Percentiles rank a stretch among this genome's conserved stretches.
phyloP scores from a whole-genome alignment of 2,329 filamentous ascomycete genomes.

The Diaporthe vaccinii region DNA sequence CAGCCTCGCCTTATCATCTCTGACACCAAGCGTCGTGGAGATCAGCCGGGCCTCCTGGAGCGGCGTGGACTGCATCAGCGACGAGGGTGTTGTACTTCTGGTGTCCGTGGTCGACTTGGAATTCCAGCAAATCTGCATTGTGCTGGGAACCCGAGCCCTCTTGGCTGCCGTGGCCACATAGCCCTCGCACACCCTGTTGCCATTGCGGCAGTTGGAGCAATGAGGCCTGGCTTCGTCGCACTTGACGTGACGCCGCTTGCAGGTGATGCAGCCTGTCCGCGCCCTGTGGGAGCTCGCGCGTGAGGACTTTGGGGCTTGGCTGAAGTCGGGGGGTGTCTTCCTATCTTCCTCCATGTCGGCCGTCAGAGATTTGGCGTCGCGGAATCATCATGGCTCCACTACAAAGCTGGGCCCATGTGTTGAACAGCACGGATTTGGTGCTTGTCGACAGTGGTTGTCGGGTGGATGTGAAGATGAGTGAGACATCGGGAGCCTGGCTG shows the following conservation, averaged over 20 bases:
- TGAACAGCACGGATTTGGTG: neutral
- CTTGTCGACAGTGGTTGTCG: neutral
- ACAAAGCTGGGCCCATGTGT: neutral
- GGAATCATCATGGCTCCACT: neutral
- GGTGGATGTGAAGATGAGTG: neutral
- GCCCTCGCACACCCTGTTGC: neutral
- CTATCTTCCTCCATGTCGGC: constrained; percentile 5
- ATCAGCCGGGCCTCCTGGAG: constrained; percentile 1
- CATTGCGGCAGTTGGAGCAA: neutral
- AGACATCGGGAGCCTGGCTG: neutral
- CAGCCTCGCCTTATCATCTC: neutral
- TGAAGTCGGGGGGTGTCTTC: neutral
- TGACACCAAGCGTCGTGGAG: neutral
- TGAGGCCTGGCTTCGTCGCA: constrained; percentile 20
- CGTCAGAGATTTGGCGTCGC: neutral
- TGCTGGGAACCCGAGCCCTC: neutral
- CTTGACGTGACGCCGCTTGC: constrained; percentile 18
- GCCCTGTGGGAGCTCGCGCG: constrained; percentile 13
- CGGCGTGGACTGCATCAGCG: neutral
- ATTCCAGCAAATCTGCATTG: constrained; percentile 12
- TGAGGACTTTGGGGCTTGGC: neutral
- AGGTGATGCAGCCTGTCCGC: constrained; percentile 17
- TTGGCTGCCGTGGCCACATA: neutral
- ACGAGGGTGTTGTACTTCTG: neutral
- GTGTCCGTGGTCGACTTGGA: neutral